Evolutionary conservation across 2,329 filamentous ascomycete genomes (phyloP).

Genomic region (Trichoderma harzianum): DNA sequence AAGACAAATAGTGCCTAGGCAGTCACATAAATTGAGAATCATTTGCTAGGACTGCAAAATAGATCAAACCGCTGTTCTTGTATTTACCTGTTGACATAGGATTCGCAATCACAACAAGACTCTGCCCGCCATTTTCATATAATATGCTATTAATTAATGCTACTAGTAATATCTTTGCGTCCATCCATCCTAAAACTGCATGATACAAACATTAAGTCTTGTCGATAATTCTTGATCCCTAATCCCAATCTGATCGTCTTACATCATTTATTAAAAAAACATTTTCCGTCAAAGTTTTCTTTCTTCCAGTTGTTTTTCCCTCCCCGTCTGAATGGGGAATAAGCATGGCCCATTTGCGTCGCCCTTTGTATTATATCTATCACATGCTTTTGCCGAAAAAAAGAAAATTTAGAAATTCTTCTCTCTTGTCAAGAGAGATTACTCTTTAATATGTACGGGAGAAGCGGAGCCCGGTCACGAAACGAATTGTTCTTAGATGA

Average conservation of each 20-base stretch:
- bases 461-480: constrained; percentile 5
- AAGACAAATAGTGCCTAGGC: neutral
- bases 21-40: neutral
- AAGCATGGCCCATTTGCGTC: neutral
- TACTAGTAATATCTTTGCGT: neutral
- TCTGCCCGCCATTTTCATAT: neutral
- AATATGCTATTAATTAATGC: neutral
- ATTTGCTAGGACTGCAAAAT: neutral
- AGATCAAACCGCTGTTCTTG: neutral
- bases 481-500: constrained; percentile 34
- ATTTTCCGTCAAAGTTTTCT: neutral
- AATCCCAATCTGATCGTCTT: neutral
- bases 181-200: neutral
- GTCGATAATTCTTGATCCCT: neutral
- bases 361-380: neutral
- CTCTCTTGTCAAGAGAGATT: neutral
- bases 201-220: constrained; percentile 2
- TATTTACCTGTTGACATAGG: neutral
- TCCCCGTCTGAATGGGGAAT: neutral
- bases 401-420: neutral
- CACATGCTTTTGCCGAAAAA: neutral
- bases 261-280: neutral
- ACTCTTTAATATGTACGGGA: constrained; percentile 19
- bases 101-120: neutral
- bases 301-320: neutral